phyloP scores from a whole-genome alignment of 306 rosid genomes.

The Acmispon strigosus region DNA sequence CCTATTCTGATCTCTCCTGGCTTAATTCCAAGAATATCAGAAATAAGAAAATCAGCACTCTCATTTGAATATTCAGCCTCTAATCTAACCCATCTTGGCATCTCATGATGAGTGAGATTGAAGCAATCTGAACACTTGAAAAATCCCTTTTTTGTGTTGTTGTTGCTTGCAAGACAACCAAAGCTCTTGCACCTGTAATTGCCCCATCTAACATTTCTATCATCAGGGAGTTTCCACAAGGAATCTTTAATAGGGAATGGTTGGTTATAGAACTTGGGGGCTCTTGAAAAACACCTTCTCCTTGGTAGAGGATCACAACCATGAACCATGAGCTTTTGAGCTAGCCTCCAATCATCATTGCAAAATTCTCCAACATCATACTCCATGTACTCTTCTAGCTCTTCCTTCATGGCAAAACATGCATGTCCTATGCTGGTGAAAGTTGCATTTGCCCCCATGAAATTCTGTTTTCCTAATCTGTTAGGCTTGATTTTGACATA shows the following conservation, averaged over 20 bases:
- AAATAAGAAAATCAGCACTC: constrained; percentile 46
- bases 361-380: constrained; percentile 74
- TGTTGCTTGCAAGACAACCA: constrained; percentile 43
- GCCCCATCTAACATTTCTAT: constrained; percentile 72
- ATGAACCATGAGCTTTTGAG: constrained; percentile 75
- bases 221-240: constrained; percentile 67
- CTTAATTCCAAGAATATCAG: constrained; percentile 48
- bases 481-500: constrained; percentile 64
- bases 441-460: constrained; percentile 81
- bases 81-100: constrained; percentile 53
- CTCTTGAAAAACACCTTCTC: constrained; percentile 59
- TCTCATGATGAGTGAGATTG: constrained; percentile 57
- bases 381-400: constrained; percentile 72
- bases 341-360: constrained; percentile 77
- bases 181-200: constrained; percentile 66
- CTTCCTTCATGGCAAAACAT: constrained; percentile 58
- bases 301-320: constrained; percentile 84
- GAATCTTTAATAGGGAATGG: constrained; percentile 49
- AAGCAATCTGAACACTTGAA: constrained; percentile 74
- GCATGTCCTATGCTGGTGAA: constrained; percentile 76
- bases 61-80: constrained; percentile 10
- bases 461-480: constrained; percentile 61
- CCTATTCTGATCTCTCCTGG: constrained; percentile 64
- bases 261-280: constrained; percentile 45
- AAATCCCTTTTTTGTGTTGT: constrained; percentile 43